These are phyloP conservation scores for Aplosporella prunicola DNA, from an alignment of 2,329 filamentous ascomycete species.

Conservation along the genomic window DNA sequence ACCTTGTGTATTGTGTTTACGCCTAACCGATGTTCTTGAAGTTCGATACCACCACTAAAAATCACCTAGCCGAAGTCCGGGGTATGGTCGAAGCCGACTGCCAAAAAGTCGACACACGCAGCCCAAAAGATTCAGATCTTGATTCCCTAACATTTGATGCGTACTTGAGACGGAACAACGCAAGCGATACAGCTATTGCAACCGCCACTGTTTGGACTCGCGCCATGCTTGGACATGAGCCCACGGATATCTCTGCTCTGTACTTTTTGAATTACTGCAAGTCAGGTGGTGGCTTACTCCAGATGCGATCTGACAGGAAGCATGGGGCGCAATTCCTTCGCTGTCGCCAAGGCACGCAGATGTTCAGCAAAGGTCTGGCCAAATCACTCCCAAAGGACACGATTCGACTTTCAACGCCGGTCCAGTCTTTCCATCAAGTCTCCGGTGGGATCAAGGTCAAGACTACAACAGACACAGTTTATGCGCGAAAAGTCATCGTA, in stretches of 20 bases:
- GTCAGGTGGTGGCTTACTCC: no score
- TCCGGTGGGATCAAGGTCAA: conserved; percentile 16
- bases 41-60: conserved; percentile 13
- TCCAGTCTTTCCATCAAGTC: conserved; percentile 23
- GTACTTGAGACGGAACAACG: not conserved
- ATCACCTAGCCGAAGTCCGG: conserved; percentile 18
- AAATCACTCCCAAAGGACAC: conserved; percentile 20
- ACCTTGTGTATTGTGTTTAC: no score
- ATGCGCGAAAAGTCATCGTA: conserved; percentile 38
- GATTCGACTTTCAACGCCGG: conserved; percentile 24
- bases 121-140: not conserved
- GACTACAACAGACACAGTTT: conserved; percentile 19
- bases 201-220: no score
- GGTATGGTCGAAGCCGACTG: conserved; percentile 31
- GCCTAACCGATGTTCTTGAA: not conserved
- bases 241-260: no score
- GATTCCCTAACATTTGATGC: not conserved
- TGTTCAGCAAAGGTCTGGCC: conserved; percentile 31
- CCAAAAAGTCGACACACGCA: conserved; percentile 21
- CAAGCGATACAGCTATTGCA: no score
- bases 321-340: conserved; percentile 46
- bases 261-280: no score
- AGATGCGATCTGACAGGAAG: no score
- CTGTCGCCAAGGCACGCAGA: conserved; percentile 39
- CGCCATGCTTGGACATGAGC: no score